These are phyloP conservation scores for Phytopythium aichiense DNA, from an alignment of 352 stramenopile genomes.

Conservation along the genomic window DNA sequence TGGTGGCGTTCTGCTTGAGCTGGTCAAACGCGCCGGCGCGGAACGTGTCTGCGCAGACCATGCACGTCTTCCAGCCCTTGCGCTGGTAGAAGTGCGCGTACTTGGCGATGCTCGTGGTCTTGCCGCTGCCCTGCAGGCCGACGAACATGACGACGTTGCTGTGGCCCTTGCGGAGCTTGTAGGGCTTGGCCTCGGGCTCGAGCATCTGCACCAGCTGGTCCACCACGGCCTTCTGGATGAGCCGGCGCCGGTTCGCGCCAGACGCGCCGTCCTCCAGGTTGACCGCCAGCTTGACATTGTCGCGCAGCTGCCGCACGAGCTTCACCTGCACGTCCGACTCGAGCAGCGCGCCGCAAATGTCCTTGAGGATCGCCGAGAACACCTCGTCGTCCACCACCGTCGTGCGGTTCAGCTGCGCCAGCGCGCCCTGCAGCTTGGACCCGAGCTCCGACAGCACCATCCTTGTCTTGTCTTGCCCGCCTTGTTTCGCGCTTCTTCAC, in stretches of 20 bases:
- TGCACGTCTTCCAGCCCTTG: slow-evolving; percentile 97
- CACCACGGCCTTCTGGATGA: slow-evolving; percentile 91
- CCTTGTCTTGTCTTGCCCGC: neutral
- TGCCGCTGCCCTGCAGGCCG: slow-evolving; percentile 93
- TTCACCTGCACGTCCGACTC: slow-evolving; percentile 89
- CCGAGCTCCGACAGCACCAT: slow-evolving; percentile 91
- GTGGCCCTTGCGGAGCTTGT: slow-evolving; percentile 90
- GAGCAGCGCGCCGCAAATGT: slow-evolving; percentile 88
- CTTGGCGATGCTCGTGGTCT: slow-evolving; percentile 99
- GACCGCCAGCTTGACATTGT: slow-evolving; percentile 87
- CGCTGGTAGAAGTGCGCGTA: slow-evolving; percentile 98
- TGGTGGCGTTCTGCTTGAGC: slow-evolving; percentile 99
- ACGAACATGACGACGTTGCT: slow-evolving; percentile 95
- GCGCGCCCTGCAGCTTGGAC: slow-evolving; percentile 80
- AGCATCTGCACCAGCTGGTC: slow-evolving; percentile 90
- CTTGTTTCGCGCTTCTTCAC: no score
- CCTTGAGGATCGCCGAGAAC: slow-evolving; percentile 88
- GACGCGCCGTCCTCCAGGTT: slow-evolving; percentile 77
- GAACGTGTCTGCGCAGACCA: slow-evolving; percentile 99
- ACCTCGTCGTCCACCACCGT: slow-evolving; percentile 90
- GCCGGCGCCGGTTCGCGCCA: slow-evolving; percentile 76
- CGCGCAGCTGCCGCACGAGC: slow-evolving; percentile 84
- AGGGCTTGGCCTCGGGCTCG: slow-evolving; percentile 77
- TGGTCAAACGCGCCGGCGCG: slow-evolving; percentile 98
- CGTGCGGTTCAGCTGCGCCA: slow-evolving; percentile 85